Conservation (phyloP, 2,329 filamentous ascomycete genomes). For the Hypoxylon sp. region DNA sequence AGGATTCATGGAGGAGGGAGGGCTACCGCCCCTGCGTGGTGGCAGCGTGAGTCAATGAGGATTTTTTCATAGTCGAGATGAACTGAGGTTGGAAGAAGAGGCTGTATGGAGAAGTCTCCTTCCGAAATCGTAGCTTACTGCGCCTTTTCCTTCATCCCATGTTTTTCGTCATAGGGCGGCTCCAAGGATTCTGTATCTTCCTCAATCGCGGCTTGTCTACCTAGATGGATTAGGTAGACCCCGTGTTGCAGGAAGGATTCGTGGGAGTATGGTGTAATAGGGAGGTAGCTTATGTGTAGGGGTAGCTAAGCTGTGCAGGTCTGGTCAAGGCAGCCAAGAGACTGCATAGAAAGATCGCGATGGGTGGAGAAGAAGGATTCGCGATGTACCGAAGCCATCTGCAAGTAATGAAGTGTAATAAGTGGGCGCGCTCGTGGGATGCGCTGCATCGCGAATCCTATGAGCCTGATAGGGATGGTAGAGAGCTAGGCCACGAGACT, state of each 20-base stretch:
- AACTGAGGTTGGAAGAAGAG: conserved; percentile 4
- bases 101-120: not conserved
- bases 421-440: conserved; percentile 20
- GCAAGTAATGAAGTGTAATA: conserved; percentile 37
- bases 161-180: conserved; percentile 10
- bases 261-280: not conserved
- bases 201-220: conserved; percentile 3
- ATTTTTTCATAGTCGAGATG: conserved; percentile 8
- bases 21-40: not conserved
- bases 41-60: conserved; percentile 8
- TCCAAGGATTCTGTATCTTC: not conserved
- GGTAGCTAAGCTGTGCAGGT: not conserved
- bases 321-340: not conserved
- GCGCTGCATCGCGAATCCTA: conserved; percentile 25
- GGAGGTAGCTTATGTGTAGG: conserved; percentile 8
- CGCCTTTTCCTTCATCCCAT: not conserved
- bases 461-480: conserved; percentile 4
- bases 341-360: conserved; percentile 6
- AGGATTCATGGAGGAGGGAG: conserved; percentile 6
- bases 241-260: conserved; percentile 21
- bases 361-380: conserved; percentile 28
- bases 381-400: conserved; percentile 37
- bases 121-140: conserved; percentile 18
- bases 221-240: conserved; percentile 1
- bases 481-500: conserved; percentile 17